A percentile compares a stretch with the other conserved stretches of the same genome.
These are phyloP conservation scores for Steccherinum ochraceum DNA, from an alignment of 768 basidiomycete species.

Conservation along the genomic window DNA sequence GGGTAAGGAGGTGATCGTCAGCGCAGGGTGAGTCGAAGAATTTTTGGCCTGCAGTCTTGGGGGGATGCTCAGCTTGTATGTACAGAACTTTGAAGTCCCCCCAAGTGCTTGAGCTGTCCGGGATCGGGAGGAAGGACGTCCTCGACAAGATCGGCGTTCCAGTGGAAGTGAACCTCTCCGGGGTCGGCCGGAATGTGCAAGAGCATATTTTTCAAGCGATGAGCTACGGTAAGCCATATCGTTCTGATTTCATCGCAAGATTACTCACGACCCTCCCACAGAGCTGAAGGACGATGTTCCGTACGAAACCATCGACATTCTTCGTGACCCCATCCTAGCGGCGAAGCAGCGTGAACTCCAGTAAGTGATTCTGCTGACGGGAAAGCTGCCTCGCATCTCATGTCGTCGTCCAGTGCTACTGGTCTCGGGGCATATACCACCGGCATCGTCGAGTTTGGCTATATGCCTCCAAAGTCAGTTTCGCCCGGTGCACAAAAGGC, in stretches of 20 bases:
- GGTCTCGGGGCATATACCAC: constrained; percentile 6
- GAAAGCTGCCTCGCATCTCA: too few relatives aligned
- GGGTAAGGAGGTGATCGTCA: not conserved
- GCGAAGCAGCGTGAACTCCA: constrained; percentile 7
- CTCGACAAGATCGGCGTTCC: not conserved
- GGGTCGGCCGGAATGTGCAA: constrained; percentile 51
- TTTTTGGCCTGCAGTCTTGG: too few relatives aligned
- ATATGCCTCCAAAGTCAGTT: not conserved
- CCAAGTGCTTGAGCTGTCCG: not conserved
- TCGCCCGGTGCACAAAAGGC: not conserved
- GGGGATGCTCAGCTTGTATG: too few relatives aligned
- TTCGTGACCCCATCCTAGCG: constrained; percentile 5
- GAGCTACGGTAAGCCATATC: constrained; percentile 26
- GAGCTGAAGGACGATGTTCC: constrained; percentile 10
- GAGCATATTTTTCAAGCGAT: constrained; percentile 33
- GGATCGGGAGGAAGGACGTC: constrained; percentile 1
- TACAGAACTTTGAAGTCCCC: not conserved
- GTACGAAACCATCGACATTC: constrained; percentile 9
- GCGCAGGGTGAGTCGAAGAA: not conserved
- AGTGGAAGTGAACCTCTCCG: constrained; percentile 29
- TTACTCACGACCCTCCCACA: too few relatives aligned
- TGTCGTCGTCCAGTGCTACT: too few relatives aligned
- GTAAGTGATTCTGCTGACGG: constrained; percentile 1
- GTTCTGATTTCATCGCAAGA: too few relatives aligned
- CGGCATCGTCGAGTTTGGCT: constrained; percentile 8